Base-by-base conservation (phyloP, 768 basidiomycete species). In the Chlorophyllum brunneum region DNA sequence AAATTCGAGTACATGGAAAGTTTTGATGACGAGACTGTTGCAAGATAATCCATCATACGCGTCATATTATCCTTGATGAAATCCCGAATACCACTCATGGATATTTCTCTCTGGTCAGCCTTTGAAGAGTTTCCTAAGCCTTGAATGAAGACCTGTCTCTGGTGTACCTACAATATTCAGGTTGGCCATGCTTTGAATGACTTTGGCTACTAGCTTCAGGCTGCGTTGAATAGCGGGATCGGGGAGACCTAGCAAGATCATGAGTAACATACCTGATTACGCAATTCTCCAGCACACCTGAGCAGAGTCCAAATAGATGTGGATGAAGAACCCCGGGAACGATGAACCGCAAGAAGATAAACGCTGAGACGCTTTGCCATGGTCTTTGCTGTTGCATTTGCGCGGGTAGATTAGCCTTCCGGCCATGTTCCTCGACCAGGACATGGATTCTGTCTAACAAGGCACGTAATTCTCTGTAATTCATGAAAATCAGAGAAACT, bases 271-370 rank as follows among this genome's bases (percentile, higher is more conserved):
- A n/a, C 29, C 6, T 23, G 30, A 39, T 23, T 24, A 5, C n/a
- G n/a, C 36, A n/a, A n/a, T 38, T 27, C 37, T n/a, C 3, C 13
- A 1, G 62, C 70, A 27, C 64, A 88, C 90, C 90, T 64, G 82
- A 81, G 58, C 75, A 83, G 46, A 95, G 72, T 22, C 88, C 85
- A 62, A 90, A 94, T 4, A 92, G 68, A 66, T 92, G 88, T 1
- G 92, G 92, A 63, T 90, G 81, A n/a, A 94, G 75, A 52, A 95
- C 88, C 20, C 88, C 92, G 29, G 92, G 93, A 22, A 91, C 88
- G 55, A 95, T 86, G 66, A 94, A 92, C 36, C 92, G 81, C 37
- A 95, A 76, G 68, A 94, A 95, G 63, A 88, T 83, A 63, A 95
- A 94, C 1, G 92, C 92, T 30, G 88, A 90, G 37, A 95, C 88